Base-by-base conservation (phyloP, 805 yeast species). In the Wickerhamiella brachini region DNA sequence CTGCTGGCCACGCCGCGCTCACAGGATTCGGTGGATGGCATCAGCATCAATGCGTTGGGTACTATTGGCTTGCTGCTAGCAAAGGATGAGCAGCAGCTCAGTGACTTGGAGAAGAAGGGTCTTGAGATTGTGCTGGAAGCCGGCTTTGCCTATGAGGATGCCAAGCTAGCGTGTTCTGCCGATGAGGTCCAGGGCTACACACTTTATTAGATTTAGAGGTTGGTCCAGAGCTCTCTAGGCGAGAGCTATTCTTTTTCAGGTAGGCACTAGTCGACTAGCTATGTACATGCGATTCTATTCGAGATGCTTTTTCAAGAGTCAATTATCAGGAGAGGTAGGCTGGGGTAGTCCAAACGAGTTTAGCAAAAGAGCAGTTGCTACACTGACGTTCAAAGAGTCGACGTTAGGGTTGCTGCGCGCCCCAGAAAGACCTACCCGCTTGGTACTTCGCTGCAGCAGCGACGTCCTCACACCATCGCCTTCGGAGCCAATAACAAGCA, bases 371-470 rank as follows among this genome's bases (percentile, higher is more conserved):
- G 89, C 93, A 1, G 89, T 76, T 1, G 97, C 96, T 8, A 88
- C 95, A 62, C 93, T 85, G 31, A 86, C 97, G 62, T 88, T 88
- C 60, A 88, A 69, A 29, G 95, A 84, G 62, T 87, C 95, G 39
- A 88, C 80, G 9, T 34, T 23, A 29, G 53, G 58, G 8, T 15
- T 47, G 22, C 54, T 39, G 12, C 42, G 42, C 9, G 24, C 24
- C 3, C 45, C 44, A 6, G 52, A 42, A 9, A 62, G 54, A 9
- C 59, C 54, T 7, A 63, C 63, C 20, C 49, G 37, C 50, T 62
- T 63, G 13, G 67, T 62, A 47, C 65, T 56, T 21, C 65, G 53
- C 48, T 77, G 67, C 54, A 77, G 69, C 57, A 88, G 60, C 45
- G 78, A 75, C 7, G 81, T 81, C 49, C 95, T 71, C 23, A 88